These are phyloP conservation scores for Conticribra weissflogii DNA, from an alignment of 108 stramenopile species.

Conservation along the genomic window DNA sequence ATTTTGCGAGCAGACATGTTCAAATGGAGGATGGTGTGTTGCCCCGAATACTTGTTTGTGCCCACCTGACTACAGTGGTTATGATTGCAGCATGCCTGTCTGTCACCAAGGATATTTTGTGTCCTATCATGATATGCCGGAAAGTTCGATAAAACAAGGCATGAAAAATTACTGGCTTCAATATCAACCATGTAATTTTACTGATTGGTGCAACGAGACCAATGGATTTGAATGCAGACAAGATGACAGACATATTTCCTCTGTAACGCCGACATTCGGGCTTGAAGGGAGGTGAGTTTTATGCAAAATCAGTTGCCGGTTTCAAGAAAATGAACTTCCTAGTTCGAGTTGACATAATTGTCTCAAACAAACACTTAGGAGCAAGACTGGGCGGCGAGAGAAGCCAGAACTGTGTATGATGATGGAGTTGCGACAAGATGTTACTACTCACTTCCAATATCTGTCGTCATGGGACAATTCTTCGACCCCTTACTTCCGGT, in stretches of 20 bases:
- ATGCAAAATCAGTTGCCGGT: too few relatives aligned
- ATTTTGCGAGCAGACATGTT: conserved; percentile 69
- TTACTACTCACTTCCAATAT: conserved; percentile 60
- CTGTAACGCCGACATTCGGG: conserved; percentile 38
- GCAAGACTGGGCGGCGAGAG: conserved; percentile 50
- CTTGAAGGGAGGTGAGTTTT: conserved; percentile 24
- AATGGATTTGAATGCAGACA: conserved; percentile 81
- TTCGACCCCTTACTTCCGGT: conserved; percentile 49
- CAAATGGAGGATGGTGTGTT: conserved; percentile 75
- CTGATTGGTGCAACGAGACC: conserved; percentile 79
- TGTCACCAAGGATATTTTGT: conserved; percentile 83
- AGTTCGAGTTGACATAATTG: too few relatives aligned
- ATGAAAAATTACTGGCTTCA: conserved; percentile 45
- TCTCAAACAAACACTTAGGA: background rate
- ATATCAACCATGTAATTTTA: conserved; percentile 70
- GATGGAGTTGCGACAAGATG: conserved; percentile 66
- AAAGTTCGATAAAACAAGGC: background rate
- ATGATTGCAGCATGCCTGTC: conserved; percentile 83
- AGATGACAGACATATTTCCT: conserved; percentile 13
- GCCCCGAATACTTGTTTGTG: conserved; percentile 88
- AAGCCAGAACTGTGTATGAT: conserved; percentile 58
- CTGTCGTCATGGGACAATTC: conserved; percentile 50
- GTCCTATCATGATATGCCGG: conserved; percentile 34
- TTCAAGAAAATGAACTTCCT: too few relatives aligned
- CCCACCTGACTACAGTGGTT: conserved; percentile 71